These are phyloP conservation scores for Circinella umbellata DNA, from an alignment of 371 early-diverging fungal genomes.

Conservation along the genomic window DNA sequence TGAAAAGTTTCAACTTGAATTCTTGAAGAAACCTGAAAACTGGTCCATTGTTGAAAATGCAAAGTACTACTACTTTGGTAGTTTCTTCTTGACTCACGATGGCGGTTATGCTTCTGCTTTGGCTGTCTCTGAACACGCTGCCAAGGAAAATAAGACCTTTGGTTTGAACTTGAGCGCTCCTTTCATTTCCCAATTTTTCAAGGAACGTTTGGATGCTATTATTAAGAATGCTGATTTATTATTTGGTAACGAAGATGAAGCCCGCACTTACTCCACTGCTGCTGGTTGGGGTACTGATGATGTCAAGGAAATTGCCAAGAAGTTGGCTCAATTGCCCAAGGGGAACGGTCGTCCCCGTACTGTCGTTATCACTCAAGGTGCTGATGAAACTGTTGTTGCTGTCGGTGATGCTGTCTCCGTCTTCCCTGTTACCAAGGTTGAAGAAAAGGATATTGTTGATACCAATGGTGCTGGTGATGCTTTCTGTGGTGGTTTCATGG, in stretches of 20 bases:
- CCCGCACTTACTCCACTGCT: slow-evolving; percentile 79
- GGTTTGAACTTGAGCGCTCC: slow-evolving; percentile 95
- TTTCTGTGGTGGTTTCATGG: slow-evolving; percentile 94
- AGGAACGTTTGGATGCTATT: slow-evolving; percentile 74
- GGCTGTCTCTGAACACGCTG: slow-evolving; percentile 88
- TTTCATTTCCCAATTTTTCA: slow-evolving; percentile 94
- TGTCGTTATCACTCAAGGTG: slow-evolving; percentile 94
- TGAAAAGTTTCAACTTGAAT: slow-evolving; percentile 81
- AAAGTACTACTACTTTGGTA: slow-evolving; percentile 88
- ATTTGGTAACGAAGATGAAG: slow-evolving; percentile 97
- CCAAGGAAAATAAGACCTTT: slow-evolving; percentile 72
- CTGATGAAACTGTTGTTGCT: slow-evolving; percentile 79
- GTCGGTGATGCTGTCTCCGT: slow-evolving; percentile 58
- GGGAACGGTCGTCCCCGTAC: slow-evolving; percentile 77
- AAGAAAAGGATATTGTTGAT: slow-evolving; percentile 82
- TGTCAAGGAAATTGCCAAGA: slow-evolving; percentile 80
- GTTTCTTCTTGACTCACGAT: slow-evolving; percentile 91
- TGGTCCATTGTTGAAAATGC: slow-evolving; percentile 90
- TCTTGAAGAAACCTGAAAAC: slow-evolving; percentile 76
- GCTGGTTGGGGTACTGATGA: slow-evolving; percentile 72
- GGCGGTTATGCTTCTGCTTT: slow-evolving; percentile 70
- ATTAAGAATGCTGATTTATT: slow-evolving; percentile 88
- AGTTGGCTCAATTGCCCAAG: slow-evolving; percentile 85
- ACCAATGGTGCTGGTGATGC: slow-evolving; percentile 98
- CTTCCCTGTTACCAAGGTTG: slow-evolving; percentile 78